Percentiles rank a stretch among this genome's conserved stretches.
Conservation (phyloP, 1,139 yeast species). For the Debaryomyces coudertii region DNA sequence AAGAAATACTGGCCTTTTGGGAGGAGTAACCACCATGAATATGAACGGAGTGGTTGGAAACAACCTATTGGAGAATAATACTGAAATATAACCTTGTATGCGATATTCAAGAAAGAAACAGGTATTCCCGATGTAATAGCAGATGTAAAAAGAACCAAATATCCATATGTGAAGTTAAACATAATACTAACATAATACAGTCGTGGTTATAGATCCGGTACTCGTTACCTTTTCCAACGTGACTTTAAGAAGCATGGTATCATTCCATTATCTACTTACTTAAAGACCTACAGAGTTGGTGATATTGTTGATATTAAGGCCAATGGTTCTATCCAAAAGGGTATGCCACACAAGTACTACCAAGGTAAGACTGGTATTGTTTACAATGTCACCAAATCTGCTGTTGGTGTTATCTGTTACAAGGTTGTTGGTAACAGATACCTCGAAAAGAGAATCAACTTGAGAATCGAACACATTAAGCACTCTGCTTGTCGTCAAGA, state of each 20-base stretch:
- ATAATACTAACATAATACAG: constrained; percentile 15
- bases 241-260: constrained; percentile 98
- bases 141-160: not conserved
- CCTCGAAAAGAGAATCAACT: constrained; percentile 97
- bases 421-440: constrained; percentile 99
- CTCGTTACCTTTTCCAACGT: constrained; percentile 99
- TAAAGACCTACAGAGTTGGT: constrained; percentile 97
- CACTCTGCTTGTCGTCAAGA: constrained; percentile 99
- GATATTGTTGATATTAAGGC: constrained; percentile 99
- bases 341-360: constrained; percentile 99
- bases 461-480: constrained; percentile 98
- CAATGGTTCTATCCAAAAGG: constrained; percentile 98
- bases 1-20: not conserved
- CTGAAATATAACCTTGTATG: not conserved
- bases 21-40: not conserved
- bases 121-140: not conserved
- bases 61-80: not conserved
- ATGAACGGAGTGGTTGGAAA: not conserved
- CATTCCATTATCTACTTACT: constrained; percentile 92
- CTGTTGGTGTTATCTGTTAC: constrained; percentile 98
- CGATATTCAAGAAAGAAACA: not conserved
- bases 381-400: constrained; percentile 96
- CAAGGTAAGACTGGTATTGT: constrained; percentile 99
- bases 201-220: constrained; percentile 99
- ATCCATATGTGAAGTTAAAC: not conserved